Base-by-base conservation (phyloP, 2,329 filamentous ascomycete species). In the Metarhizium robertsii region DNA sequence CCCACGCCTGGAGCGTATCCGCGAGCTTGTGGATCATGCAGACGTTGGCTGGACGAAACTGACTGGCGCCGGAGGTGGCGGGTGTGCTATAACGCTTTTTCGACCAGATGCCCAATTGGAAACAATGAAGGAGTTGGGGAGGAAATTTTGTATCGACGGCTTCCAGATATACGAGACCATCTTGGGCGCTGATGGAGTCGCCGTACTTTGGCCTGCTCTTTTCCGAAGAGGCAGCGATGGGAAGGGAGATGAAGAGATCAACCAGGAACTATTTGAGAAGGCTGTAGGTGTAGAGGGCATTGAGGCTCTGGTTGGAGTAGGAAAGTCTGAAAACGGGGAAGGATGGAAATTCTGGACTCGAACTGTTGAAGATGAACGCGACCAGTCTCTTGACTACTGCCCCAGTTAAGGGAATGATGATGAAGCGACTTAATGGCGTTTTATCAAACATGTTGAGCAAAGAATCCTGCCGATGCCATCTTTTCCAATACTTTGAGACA, bases 21-120 rank as follows among this genome's bases (percentile, higher is more conserved):
- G 56, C 25, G 54, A 63, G 52, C 57, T 60, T 36, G 55, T 63
- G 7, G 64, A 66, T 38, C 60, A 61, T 42, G 63, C 65, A 34
- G 63, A 66, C 57, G 62, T 60, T 30, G 60, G 59, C 38, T 60
- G 58, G 56, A 58, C 58, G 46, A 60, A 60, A 48, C 48, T 50
- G 13, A 50, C 48, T 18, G 48, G 48, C 38, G 48, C 48, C 6
- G 48, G 48, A 16, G 48, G 48, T 25, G 48, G 48, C 18, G 48
- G 48, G 2, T 50, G 48, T 38, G 48, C 48, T 2, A 50, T 50
- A 29, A 50, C 48, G 2, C 29, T 50, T 10, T 11, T 50, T 14
- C 48, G 48, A 50, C 48, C 48, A 38, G 48, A 38, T 14, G 32
- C 29, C 16, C 4, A 50, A 4, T 30, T 6, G 6, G 48, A 50